phyloP scores from a whole-genome alignment of 163 green algal species.

The Chloroidium sp. region DNA sequence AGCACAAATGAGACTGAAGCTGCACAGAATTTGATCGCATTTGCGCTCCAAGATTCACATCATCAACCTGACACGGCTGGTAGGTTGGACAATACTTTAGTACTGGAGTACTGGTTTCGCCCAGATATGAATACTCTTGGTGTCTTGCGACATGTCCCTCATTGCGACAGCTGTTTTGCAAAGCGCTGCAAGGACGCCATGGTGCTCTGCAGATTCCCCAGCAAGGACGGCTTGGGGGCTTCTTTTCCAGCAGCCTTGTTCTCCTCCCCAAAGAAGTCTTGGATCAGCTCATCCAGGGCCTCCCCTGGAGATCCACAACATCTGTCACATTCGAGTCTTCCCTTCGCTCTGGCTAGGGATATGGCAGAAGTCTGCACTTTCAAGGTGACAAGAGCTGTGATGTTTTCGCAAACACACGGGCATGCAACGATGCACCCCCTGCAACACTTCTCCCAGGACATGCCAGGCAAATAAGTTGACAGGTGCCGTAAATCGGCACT shows the following conservation, averaged over 20 bases:
- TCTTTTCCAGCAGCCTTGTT: slow-evolving; percentile 2
- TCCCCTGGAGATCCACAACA: slow-evolving; percentile 40
- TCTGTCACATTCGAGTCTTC: slow-evolving; percentile 53
- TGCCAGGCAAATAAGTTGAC: too few species aligned
- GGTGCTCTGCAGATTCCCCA: slow-evolving; percentile 32
- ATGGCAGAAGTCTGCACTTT: too few species aligned
- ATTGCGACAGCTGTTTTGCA: slow-evolving; percentile 10
- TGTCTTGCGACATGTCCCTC: not conserved
- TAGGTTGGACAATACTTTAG: too few species aligned
- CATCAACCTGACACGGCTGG: too few species aligned
- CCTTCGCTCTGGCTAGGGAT: not conserved
- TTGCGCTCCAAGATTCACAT: too few species aligned
- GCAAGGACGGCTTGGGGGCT: slow-evolving; percentile 11
- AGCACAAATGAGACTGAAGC: too few species aligned
- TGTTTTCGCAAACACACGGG: not conserved
- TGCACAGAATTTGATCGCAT: too few species aligned
- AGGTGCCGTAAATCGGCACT: too few species aligned
- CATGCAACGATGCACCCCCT: slow-evolving; percentile 8
- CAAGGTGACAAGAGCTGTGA: too few species aligned
- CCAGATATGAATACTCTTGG: too few species aligned
- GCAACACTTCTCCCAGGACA: too few species aligned
- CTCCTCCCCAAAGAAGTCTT: slow-evolving; percentile 30
- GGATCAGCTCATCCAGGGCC: slow-evolving; percentile 59
- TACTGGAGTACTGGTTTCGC: too few species aligned
- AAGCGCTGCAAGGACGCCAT: slow-evolving; percentile 49